A percentile compares a stretch with the other conserved stretches of the same genome.
These are phyloP conservation scores for Cylindrotheca fusiformis DNA, from an alignment of 108 stramenopile species.

Conservation along the genomic window DNA sequence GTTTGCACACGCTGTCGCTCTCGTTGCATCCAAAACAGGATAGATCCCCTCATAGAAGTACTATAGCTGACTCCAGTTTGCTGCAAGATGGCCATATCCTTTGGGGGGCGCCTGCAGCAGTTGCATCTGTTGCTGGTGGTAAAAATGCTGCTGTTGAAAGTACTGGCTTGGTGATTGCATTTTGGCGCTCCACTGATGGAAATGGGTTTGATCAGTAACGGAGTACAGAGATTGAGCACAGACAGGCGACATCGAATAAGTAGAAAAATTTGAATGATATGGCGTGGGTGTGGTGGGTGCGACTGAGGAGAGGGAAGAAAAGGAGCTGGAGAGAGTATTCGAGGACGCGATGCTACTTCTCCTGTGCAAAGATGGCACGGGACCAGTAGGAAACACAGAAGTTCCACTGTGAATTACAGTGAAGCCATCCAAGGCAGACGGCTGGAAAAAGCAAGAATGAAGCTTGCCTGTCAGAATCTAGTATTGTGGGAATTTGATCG, in stretches of 20 bases:
- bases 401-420: constrained; percentile 7
- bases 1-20: not conserved
- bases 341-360: constrained; percentile 2
- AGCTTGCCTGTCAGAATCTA: not conserved
- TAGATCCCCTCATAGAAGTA: not conserved
- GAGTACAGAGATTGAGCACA: not conserved
- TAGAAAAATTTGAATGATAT: not conserved
- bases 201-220: not conserved
- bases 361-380: not conserved
- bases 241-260: not conserved
- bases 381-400: constrained; percentile 4
- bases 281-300: constrained; percentile 3
- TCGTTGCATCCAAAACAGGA: not conserved
- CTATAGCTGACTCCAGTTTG: no score
- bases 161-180: not conserved
- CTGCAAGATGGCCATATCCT: no score
- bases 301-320: not conserved
- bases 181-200: not conserved
- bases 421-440: constrained; percentile 22
- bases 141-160: no score
- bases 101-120: no score
- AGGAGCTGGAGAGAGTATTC: constrained; percentile 2
- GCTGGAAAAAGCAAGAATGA: not conserved
- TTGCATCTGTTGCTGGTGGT: no score
- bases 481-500: not conserved